Conservation (phyloP, 805 yeast genomes). For the Pichia nanzhaoensis region DNA sequence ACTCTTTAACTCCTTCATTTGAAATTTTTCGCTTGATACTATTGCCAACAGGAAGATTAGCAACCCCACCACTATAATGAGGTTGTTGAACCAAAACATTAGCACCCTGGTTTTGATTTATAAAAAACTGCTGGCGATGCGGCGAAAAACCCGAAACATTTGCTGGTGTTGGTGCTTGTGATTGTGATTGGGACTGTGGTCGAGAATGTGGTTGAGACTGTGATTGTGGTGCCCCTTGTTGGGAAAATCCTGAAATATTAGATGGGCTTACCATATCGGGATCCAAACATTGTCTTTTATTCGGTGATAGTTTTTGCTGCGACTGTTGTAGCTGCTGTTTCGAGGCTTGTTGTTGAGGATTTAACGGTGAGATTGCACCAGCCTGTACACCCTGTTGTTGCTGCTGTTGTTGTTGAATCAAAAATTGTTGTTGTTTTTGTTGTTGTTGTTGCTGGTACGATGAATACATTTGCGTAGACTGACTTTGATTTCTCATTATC, state of each 20-base stretch:
- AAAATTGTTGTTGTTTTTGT: background rate
- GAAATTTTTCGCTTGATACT: conserved; percentile 3
- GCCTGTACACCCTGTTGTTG: too few relatives aligned
- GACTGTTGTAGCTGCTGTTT: conserved; percentile 9
- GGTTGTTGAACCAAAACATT: background rate
- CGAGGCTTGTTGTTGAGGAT: conserved; percentile 15
- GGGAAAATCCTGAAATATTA: background rate
- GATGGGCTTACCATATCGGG: conserved; percentile 5
- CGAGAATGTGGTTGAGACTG: conserved; percentile 6
- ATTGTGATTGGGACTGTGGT: conserved; percentile 15
- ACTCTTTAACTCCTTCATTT: conserved; percentile 47
- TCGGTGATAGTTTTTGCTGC: conserved; percentile 5
- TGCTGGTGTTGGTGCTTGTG: conserved; percentile 7
- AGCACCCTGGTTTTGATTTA: background rate
- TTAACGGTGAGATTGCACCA: too few relatives aligned
- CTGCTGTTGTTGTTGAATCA: conserved; percentile 13
- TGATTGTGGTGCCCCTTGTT: background rate
- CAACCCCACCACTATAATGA: conserved; percentile 13
- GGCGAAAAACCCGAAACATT: background rate
- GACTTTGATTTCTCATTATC: background rate
- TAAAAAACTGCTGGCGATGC: background rate
- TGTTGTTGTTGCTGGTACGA: conserved; percentile 5
- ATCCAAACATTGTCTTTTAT: conserved; percentile 6
- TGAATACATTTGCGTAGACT: too few relatives aligned
- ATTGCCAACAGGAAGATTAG: conserved; percentile 12